Evolutionary conservation across 1,284 basidiomycete genomes (phyloP).

Genomic region (Tilletia caries): DNA sequence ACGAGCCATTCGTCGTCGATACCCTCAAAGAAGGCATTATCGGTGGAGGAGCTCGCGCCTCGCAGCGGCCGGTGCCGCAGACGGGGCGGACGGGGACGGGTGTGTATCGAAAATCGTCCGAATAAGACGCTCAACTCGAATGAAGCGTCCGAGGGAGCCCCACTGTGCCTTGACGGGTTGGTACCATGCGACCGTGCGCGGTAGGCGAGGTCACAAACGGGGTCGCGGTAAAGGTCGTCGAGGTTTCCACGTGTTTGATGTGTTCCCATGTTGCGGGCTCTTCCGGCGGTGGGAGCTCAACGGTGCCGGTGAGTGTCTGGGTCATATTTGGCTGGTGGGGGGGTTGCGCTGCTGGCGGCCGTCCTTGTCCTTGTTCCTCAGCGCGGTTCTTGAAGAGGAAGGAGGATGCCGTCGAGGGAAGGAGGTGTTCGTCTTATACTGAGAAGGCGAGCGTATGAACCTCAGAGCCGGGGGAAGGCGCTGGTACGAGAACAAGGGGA

Average conservation of each 20-base stretch:
- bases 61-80: too few relatives aligned
- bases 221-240: constrained; percentile 34
- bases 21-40: constrained; percentile 9
- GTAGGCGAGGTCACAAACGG: constrained; percentile 31
- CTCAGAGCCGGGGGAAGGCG: too few relatives aligned
- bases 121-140: constrained; percentile 30
- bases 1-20: constrained; percentile 18
- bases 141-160: constrained; percentile 36
- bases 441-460: too few relatives aligned
- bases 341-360: too few relatives aligned
- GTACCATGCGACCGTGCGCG: constrained; percentile 27
- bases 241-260: constrained; percentile 33
- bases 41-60: neutral
- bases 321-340: too few relatives aligned
- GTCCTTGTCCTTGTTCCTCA: too few relatives aligned
- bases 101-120: too few relatives aligned
- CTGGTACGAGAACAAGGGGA: constrained; percentile 31
- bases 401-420: too few relatives aligned
- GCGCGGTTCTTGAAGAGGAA: too few relatives aligned
- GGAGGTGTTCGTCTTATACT: too few relatives aligned
- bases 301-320: neutral
- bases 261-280: constrained; percentile 21
- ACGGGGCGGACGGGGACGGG: too few relatives aligned
- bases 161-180: constrained; percentile 23
- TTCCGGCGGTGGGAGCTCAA: neutral